A percentile compares a stretch with the other conserved stretches of the same genome.
Conservation (phyloP, 2,329 filamentous ascomycete species). For the Colletotrichum graminicola region DNA sequence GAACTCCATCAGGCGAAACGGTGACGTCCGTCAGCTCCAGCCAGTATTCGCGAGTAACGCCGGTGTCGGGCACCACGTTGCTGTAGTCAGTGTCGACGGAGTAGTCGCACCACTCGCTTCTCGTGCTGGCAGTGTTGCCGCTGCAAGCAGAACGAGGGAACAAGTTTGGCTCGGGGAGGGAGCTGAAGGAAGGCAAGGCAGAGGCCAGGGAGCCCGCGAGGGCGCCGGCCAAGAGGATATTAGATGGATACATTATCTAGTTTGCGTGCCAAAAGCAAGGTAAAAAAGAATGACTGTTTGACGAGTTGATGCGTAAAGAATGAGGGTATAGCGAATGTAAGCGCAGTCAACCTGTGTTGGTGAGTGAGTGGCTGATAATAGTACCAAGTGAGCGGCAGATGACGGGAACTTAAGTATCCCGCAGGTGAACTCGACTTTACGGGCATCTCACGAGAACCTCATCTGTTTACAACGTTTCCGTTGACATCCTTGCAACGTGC, state of each 20-base stretch:
- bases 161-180: conserved; percentile 17
- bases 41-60: conserved; percentile 64
- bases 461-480: conserved; percentile 3
- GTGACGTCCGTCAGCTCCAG: conserved; percentile 56
- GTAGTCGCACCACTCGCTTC: conserved; percentile 61
- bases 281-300: conserved; percentile 24
- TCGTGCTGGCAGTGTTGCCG: conserved; percentile 51
- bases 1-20: conserved; percentile 60
- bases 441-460: conserved; percentile 6
- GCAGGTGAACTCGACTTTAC: not conserved
- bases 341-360: conserved; percentile 26
- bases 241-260: conserved; percentile 25
- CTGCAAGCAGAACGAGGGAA: conserved; percentile 40
- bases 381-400: conserved; percentile 8
- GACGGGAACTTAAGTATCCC: conserved; percentile 26
- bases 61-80: conserved; percentile 57
- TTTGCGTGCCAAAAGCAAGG: conserved; percentile 12
- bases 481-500: not conserved
- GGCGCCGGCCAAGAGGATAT: conserved; percentile 22
- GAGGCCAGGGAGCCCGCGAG: conserved; percentile 27
- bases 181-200: conserved; percentile 22
- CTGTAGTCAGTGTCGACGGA: conserved; percentile 62
- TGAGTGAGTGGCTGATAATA: conserved; percentile 20
- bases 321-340: conserved; percentile 20
- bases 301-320: conserved; percentile 12